These are phyloP conservation scores for Tremellales sp. DNA, from an alignment of 1,284 basidiomycete species.

Conservation along the genomic window DNA sequence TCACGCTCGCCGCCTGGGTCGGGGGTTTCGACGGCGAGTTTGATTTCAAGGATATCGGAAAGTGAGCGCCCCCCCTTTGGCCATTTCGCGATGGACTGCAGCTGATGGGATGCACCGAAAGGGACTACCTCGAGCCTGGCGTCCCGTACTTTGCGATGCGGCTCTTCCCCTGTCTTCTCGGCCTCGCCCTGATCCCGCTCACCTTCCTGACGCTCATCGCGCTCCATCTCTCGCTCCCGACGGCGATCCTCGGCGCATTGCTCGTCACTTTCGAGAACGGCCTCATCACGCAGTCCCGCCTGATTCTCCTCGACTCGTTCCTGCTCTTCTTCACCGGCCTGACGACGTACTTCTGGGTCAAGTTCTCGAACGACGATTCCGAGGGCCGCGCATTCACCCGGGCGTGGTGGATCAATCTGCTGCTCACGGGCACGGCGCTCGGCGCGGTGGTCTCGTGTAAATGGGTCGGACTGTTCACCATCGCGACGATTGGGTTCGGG, in stretches of 20 bases:
- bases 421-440: constrained; percentile 80
- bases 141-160: constrained; percentile 98
- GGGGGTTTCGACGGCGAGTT: constrained; percentile 91
- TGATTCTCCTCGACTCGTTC: constrained; percentile 95
- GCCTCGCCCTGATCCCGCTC: constrained; percentile 82
- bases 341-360: constrained; percentile 78
- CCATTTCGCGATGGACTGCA: not conserved
- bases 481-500: constrained; percentile 83
- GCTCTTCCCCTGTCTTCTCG: constrained; percentile 81
- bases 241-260: constrained; percentile 81
- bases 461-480: constrained; percentile 99
- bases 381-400: constrained; percentile 66
- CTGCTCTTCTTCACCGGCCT: constrained; percentile 96
- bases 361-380: constrained; percentile 84
- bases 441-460: constrained; percentile 93
- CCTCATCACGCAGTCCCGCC: constrained; percentile 88
- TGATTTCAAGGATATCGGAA: constrained; percentile 95
- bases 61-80: constrained; percentile 55
- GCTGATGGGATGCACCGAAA: constrained; percentile 41
- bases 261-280: constrained; percentile 97
- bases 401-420: constrained; percentile 89
- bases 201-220: constrained; percentile 91
- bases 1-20: constrained; percentile 82
- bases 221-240: constrained; percentile 82
- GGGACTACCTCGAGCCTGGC: constrained; percentile 64